These are phyloP conservation scores for Hirschioporus abietinus DNA, from an alignment of 768 basidiomycete species.

Conservation along the genomic window DNA sequence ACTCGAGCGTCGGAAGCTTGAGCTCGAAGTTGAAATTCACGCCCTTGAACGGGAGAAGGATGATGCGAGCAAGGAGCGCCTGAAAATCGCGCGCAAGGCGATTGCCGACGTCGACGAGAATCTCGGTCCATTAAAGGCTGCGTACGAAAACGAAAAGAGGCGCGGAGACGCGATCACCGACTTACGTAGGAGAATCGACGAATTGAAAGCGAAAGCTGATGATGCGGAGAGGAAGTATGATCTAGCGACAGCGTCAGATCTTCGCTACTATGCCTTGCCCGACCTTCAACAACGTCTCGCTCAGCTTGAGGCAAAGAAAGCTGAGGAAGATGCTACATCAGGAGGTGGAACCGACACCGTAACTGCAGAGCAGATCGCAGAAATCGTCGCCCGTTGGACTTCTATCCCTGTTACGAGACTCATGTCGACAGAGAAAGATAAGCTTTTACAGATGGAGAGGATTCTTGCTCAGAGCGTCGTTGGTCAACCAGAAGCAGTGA, in stretches of 20 bases:
- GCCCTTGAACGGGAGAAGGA: slow-evolving; percentile 93
- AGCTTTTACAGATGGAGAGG: slow-evolving; percentile 82
- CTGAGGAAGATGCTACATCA: slow-evolving; percentile 55
- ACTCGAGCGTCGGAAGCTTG: slow-evolving; percentile 81
- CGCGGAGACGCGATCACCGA: slow-evolving; percentile 75
- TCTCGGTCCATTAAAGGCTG: slow-evolving; percentile 73
- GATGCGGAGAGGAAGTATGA: slow-evolving; percentile 87
- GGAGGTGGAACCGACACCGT: slow-evolving; percentile 59
- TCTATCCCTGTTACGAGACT: slow-evolving; percentile 85
- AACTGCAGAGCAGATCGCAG: slow-evolving; percentile 85
- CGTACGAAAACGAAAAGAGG: slow-evolving; percentile 83
- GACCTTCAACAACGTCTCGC: slow-evolving; percentile 75
- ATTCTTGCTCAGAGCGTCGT: slow-evolving; percentile 72
- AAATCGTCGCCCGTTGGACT: slow-evolving; percentile 92
- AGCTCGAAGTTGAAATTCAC: slow-evolving; percentile 92
- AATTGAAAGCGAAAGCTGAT: slow-evolving; percentile 85
- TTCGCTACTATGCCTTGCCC: slow-evolving; percentile 89
- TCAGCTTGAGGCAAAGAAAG: slow-evolving; percentile 67
- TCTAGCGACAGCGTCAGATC: slow-evolving; percentile 74
- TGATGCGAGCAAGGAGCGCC: slow-evolving; percentile 76
- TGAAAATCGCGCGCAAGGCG: slow-evolving; percentile 66
- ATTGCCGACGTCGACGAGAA: slow-evolving; percentile 83
- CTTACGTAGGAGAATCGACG: slow-evolving; percentile 79
- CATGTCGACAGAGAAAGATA: slow-evolving; percentile 87
- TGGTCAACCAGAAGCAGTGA: slow-evolving; percentile 88